Conservation (phyloP, 2,329 filamentous ascomycete species). For the Fusarium sp. region DNA sequence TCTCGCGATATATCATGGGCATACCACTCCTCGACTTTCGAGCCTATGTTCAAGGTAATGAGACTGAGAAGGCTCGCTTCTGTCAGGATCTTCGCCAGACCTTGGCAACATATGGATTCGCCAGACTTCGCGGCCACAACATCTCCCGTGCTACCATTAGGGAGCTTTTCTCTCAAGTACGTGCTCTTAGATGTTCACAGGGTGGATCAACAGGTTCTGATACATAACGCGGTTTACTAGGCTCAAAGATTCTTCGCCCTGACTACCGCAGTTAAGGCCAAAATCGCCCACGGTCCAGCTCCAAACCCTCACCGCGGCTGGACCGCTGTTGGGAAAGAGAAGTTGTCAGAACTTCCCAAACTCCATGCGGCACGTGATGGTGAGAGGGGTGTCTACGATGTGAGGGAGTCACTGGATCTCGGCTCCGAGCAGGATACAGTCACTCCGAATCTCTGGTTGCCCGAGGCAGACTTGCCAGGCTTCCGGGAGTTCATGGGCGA, state of each 20-base stretch:
- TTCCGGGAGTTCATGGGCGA: conserved; percentile 11
- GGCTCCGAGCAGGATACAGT: conserved; percentile 8
- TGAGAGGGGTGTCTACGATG: conserved; percentile 12
- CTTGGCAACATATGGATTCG: conserved; percentile 14
- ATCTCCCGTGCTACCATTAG: conserved; percentile 5
- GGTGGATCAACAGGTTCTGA: conserved; percentile 13
- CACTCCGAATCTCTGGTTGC: conserved; percentile 10
- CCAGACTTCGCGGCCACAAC: conserved; percentile 11
- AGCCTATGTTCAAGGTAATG: conserved; percentile 11
- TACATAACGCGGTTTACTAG: conserved; percentile 7
- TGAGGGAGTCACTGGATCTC: conserved; percentile 11
- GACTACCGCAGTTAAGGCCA: conserved; percentile 5
- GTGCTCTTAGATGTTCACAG: conserved; percentile 8
- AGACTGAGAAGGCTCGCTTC: conserved; percentile 12
- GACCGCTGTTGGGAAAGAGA: conserved; percentile 14
- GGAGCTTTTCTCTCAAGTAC: conserved; percentile 10
- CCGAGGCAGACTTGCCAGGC: conserved; percentile 9
- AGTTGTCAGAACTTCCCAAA: conserved; percentile 13
- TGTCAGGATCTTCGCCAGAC: conserved; percentile 16
- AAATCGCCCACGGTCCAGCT: conserved; percentile 10
- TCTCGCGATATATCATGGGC: conserved; percentile 12
- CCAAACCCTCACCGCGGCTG: conserved; percentile 13
- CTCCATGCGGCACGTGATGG: conserved; percentile 11
- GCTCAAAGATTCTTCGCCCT: conserved; percentile 17
- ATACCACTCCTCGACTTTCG: conserved; percentile 13